Evolutionary conservation across 2,329 filamentous ascomycete genomes (phyloP).

Genomic region (Apiospora marii): DNA sequence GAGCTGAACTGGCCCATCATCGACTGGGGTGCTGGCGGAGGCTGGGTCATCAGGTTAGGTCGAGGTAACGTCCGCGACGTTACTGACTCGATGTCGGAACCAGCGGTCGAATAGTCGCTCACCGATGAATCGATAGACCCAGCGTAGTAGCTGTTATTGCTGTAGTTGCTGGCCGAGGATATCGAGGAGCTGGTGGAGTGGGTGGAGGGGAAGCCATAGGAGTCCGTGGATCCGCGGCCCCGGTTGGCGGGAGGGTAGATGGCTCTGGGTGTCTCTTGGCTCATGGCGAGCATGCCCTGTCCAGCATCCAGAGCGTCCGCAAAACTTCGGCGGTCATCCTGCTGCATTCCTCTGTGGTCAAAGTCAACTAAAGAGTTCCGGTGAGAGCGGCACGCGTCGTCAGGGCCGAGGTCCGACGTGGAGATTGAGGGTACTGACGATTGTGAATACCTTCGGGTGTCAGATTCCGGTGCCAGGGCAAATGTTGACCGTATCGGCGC

Average conservation of each 20-base stretch:
- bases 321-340: conserved; percentile 72
- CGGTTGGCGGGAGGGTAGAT: conserved; percentile 76
- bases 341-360: conserved; percentile 62
- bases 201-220: conserved; percentile 88
- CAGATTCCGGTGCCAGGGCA: conserved; percentile 63
- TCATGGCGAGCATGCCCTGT: conserved; percentile 94
- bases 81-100: conserved; percentile 85
- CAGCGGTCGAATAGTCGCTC: conserved; percentile 90
- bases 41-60: conserved; percentile 69
- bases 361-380: conserved; percentile 73
- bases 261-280: conserved; percentile 91
- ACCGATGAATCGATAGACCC: conserved; percentile 85
- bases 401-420: conserved; percentile 54
- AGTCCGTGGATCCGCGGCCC: conserved; percentile 78
- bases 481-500: conserved; percentile 68
- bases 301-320: conserved; percentile 92
- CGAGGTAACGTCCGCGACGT: conserved; percentile 84
- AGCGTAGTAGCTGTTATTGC: conserved; percentile 79
- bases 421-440: conserved; percentile 74
- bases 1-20: conserved; percentile 99
- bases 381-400: conserved; percentile 50
- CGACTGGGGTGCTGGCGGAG: conserved; percentile 86
- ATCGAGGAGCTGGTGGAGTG: conserved; percentile 91
- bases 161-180: conserved; percentile 80
- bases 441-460: conserved; percentile 78